Evolutionary conservation across 805 yeast species (phyloP).

Genomic region (Wickerhamomyces tratensis): DNA sequence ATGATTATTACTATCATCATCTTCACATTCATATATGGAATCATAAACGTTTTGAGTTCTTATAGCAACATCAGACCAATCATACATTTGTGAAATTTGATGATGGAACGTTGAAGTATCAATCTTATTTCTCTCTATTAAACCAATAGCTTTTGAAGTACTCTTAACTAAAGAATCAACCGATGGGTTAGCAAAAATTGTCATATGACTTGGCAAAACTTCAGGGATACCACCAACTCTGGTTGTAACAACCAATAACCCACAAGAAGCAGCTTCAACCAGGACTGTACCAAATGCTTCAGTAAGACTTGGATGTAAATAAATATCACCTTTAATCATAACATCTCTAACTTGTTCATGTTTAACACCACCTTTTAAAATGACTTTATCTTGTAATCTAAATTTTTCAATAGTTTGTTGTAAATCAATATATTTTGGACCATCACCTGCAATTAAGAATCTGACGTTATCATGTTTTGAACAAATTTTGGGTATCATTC

Average conservation of each 20-base stretch:
- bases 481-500: constrained; percentile 80
- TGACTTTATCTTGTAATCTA: constrained; percentile 80
- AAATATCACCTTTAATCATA: constrained; percentile 90
- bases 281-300: constrained; percentile 97
- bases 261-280: constrained; percentile 97
- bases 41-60: constrained; percentile 81
- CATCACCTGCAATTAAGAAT: constrained; percentile 91
- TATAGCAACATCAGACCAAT: constrained; percentile 83
- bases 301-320: constrained; percentile 85
- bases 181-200: constrained; percentile 81
- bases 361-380: constrained; percentile 73
- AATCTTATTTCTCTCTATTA: constrained; percentile 44
- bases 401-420: constrained; percentile 91
- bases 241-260: constrained; percentile 86
- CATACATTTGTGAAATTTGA: constrained; percentile 73
- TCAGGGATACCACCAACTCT: constrained; percentile 98
- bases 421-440: constrained; percentile 87
- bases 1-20: constrained; percentile 30
- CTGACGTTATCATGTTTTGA: constrained; percentile 48
- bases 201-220: constrained; percentile 88
- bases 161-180: constrained; percentile 74
- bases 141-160: constrained; percentile 57
- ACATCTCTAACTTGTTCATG: constrained; percentile 92
- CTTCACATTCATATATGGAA: constrained; percentile 28
- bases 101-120: constrained; percentile 73